These are phyloP conservation scores for Megacollybia platyphylla DNA, from an alignment of 1,284 basidiomycete species.

Conservation along the genomic window DNA sequence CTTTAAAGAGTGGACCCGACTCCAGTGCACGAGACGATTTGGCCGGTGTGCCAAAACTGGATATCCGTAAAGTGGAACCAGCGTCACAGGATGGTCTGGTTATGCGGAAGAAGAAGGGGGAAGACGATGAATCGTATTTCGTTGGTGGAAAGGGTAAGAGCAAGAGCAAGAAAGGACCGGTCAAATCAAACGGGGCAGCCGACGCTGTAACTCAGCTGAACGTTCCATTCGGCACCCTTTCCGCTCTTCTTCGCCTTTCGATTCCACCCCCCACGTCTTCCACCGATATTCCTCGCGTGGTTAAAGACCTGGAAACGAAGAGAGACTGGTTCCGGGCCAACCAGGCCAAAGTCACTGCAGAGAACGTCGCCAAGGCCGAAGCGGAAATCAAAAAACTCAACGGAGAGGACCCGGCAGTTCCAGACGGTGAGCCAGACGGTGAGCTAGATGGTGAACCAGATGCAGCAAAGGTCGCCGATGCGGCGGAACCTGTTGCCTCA, in stretches of 20 bases:
- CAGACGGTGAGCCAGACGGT: background rate
- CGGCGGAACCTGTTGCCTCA: background rate
- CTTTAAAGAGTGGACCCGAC: constrained; percentile 30
- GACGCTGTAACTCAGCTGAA: constrained; percentile 46
- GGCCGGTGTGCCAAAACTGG: constrained; percentile 70
- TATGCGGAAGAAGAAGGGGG: constrained; percentile 85
- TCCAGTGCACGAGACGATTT: constrained; percentile 33
- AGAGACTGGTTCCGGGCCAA: constrained; percentile 88
- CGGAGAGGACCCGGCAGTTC: background rate
- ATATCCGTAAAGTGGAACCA: constrained; percentile 72
- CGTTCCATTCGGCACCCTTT: constrained; percentile 77
- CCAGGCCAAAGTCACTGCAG: constrained; percentile 52
- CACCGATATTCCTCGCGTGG: constrained; percentile 71
- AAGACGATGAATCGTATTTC: constrained; percentile 79
- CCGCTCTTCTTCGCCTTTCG: constrained; percentile 79
- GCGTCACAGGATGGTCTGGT: constrained; percentile 49
- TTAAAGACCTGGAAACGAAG: constrained; percentile 90
- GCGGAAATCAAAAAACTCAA: constrained; percentile 62
- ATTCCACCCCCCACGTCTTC: constrained; percentile 81
- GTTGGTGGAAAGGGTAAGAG: constrained; percentile 60
- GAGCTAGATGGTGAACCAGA: background rate
- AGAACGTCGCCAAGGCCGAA: constrained; percentile 71
- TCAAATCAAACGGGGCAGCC: constrained; percentile 25
- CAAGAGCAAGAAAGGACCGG: constrained; percentile 53
- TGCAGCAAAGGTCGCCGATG: background rate